Evolutionary conservation across 495 filamentous ascomycete species (phyloP).

Genomic region (Opeltia flavorubescens): DNA sequence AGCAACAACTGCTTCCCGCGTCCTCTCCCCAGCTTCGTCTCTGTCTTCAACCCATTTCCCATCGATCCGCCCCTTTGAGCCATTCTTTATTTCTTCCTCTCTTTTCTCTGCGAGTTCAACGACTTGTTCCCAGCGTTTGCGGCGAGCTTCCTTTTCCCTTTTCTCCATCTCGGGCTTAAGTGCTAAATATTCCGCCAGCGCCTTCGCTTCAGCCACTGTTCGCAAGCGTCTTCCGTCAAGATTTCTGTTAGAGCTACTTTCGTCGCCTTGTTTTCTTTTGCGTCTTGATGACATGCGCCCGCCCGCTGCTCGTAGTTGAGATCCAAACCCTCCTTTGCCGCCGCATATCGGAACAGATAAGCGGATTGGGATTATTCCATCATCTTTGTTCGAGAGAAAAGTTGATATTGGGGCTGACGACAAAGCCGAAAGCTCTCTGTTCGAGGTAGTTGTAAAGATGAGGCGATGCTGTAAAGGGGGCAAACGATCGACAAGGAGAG

Average conservation of each 20-base stretch:
- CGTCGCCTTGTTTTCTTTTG: conserved; percentile 72
- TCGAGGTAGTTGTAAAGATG: conserved; percentile 69
- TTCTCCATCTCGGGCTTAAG: conserved; percentile 95
- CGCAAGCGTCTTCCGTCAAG: conserved; percentile 82
- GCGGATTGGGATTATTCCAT: conserved; percentile 66
- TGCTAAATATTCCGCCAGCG: conserved; percentile 84
- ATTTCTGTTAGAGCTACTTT: conserved; percentile 79
- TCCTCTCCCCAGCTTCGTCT: conserved; percentile 70
- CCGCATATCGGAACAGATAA: conserved; percentile 63
- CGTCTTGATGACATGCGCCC: conserved; percentile 93
- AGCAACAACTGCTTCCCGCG: conserved; percentile 64
- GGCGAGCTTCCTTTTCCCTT: conserved; percentile 72
- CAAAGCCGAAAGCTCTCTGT: conserved; percentile 44
- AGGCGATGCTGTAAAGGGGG: conserved; percentile 41
- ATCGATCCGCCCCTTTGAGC: conserved; percentile 57
- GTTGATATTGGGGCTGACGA: conserved; percentile 27
- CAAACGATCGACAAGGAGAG: conserved; percentile 47
- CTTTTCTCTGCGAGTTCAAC: conserved; percentile 68
- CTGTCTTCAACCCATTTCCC: conserved; percentile 90
- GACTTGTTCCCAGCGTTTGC: conserved; percentile 69
- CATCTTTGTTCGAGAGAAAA: conserved; percentile 36
- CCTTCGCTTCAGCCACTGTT: conserved; percentile 88
- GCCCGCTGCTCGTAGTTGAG: conserved; percentile 88
- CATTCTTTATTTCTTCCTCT: conserved; percentile 63
- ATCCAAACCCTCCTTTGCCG: conserved; percentile 95